These are phyloP conservation scores for Arachis hypogaea DNA, from an alignment of 306 rosid genomes.

Conservation along the genomic window DNA sequence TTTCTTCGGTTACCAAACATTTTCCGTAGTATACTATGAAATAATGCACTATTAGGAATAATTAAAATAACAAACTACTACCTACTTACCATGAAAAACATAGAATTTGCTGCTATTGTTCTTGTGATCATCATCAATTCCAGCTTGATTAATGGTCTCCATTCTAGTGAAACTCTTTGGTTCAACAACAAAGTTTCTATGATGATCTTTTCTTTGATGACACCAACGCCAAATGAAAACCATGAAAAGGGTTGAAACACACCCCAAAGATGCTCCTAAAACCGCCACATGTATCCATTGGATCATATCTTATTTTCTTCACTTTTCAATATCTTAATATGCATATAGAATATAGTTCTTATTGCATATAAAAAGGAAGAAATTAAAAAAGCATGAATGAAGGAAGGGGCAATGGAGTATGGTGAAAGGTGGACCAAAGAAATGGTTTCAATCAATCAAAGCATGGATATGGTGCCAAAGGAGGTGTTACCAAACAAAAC, in stretches of 20 bases:
- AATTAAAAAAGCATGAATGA: constrained; percentile 25
- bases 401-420: constrained; percentile 32
- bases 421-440: constrained; percentile 45
- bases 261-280: constrained; percentile 47
- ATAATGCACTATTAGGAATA: too few relatives aligned
- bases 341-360: constrained; percentile 8
- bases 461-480: constrained; percentile 25
- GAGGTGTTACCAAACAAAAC: not conserved
- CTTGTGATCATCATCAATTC: constrained; percentile 46
- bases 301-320: constrained; percentile 47
- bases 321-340: not conserved
- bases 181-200: constrained; percentile 42
- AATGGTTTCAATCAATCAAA: constrained; percentile 55
- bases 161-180: constrained; percentile 39
- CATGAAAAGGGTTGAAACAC: constrained; percentile 43
- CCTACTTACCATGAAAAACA: constrained; percentile 40
- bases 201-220: constrained; percentile 32
- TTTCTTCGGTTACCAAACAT: too few relatives aligned
- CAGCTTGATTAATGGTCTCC: constrained; percentile 37
- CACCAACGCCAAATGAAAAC: constrained; percentile 44
- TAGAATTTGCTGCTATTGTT: constrained; percentile 46
- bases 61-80: too few relatives aligned
- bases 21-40: too few relatives aligned
- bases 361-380: constrained; percentile 10
- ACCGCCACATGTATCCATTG: constrained; percentile 44